phyloP scores from a whole-genome alignment of 2,329 filamentous ascomycete species.

The Zasmidium cellare region DNA sequence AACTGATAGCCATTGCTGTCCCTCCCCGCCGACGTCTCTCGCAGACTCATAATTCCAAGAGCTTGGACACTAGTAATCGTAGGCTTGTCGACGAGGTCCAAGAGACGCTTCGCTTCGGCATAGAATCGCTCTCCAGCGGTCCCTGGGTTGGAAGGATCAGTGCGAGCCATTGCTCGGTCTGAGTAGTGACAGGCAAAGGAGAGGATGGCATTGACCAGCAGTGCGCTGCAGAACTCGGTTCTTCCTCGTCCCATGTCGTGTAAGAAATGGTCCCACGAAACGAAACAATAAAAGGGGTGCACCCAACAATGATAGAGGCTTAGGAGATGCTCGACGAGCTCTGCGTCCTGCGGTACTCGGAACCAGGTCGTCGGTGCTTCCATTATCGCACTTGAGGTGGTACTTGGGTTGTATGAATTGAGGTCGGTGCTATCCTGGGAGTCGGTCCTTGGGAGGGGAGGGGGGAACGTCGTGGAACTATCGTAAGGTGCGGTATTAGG shows the following conservation, averaged over 20 bases:
- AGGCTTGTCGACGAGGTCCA: conserved; percentile 60
- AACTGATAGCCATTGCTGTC: conserved; percentile 74
- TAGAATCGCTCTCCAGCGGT: conserved; percentile 75
- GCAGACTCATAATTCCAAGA: conserved; percentile 72
- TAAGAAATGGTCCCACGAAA: conserved; percentile 71
- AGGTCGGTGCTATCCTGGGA: conserved; percentile 18
- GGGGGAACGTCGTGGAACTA: conserved; percentile 5
- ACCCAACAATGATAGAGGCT: conserved; percentile 55
- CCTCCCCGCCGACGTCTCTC: conserved; percentile 67
- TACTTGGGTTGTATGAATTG: not conserved
- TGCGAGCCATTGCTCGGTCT: conserved; percentile 62
- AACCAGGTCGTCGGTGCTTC: conserved; percentile 30
- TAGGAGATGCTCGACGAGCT: conserved; percentile 38
- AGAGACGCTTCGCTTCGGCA: conserved; percentile 63
- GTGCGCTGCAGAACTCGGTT: conserved; percentile 64
- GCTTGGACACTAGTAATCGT: conserved; percentile 72
- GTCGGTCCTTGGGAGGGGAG: conserved; percentile 15
- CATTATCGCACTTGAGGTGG: conserved; percentile 1
- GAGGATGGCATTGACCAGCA: conserved; percentile 37
- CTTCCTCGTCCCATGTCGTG: conserved; percentile 63
- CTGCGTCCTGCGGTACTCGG: conserved; percentile 32
- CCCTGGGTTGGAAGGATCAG: conserved; percentile 61
- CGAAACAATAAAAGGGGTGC: conserved; percentile 71
- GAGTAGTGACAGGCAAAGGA: conserved; percentile 48
- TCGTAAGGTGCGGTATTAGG: conserved; percentile 15